Base-by-base conservation (phyloP, 1,139 yeast genomes). In the Blastobotrys petasosporus region DNA sequence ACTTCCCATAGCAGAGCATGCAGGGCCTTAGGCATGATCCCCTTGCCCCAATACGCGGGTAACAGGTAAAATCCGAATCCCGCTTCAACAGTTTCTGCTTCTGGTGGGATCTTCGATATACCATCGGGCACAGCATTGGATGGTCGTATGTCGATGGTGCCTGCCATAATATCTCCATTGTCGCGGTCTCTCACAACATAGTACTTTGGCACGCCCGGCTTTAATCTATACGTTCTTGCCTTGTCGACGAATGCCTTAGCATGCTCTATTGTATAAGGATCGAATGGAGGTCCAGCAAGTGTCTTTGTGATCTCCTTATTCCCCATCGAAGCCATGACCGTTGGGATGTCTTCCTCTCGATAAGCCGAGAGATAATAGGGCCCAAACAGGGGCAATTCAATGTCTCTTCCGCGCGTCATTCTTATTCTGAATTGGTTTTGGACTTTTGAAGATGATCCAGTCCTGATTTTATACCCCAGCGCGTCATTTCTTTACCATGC, bases 31-130 rank as follows among this genome's bases (percentile, higher is more conserved):
- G 52, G 35, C 48, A 51, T 53, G 33, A 56, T 49, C 9, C 59
- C 58, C 23, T 46, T 39, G n/a, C 51, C 46, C 25, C 47, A 45
- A 37, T 56, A 54, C 5, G 44, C 53, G 3, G 59, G 53, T 13
- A 41, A 45, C 11, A 56, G 42, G 51, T 52, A 54, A 45, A 52
- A 56, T 10, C 59, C 59, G 20, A 56, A 47, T 2, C 46, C 28
- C 3, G 54, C 56, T 13, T 34, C 29, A 8, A 3, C 32, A 3
- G 15, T 34, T 11, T 39, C 42, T 11, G 41, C 32, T 9, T 32
- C 23, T 7, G 49, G 49, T 12, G 46, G 41, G n/a, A 44, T 37
- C 7, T 46, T 9, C 33, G 32, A 30, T 29, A 32, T n/a, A 39
- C 9, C 17, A 10, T 32, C 16, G 32, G 15, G 49, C 13, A 31